Evolutionary conservation across 2,329 filamentous ascomycete species (phyloP).

Genomic region (Hymenoscyphus fructigenus): DNA sequence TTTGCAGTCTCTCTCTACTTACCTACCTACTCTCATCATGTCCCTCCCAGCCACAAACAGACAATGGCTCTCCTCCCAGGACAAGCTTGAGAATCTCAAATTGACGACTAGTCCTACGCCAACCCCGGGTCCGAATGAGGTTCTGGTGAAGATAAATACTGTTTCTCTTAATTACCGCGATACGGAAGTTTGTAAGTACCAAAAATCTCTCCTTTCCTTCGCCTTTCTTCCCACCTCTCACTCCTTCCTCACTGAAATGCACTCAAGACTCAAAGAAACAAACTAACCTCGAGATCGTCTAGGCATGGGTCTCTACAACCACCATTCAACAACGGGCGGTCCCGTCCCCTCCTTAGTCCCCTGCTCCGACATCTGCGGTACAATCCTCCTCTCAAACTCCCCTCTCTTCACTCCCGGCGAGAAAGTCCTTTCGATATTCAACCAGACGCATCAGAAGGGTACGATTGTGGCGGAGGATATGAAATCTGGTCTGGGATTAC

Average conservation of each 20-base stretch:
- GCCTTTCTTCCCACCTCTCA: too few relatives aligned
- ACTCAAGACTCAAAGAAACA: too few relatives aligned
- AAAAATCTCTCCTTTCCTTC: too few relatives aligned
- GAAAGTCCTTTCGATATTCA: conserved; percentile 67
- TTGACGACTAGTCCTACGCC: conserved; percentile 47
- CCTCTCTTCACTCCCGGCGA: conserved; percentile 55
- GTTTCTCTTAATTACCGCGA: conserved; percentile 34
- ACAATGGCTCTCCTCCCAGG: conserved; percentile 56
- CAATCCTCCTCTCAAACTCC: conserved; percentile 49
- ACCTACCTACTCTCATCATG: conserved; percentile 16
- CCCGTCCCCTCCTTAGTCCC: conserved; percentile 46
- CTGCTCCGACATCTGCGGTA: conserved; percentile 70
- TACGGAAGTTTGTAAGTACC: conserved; percentile 25
- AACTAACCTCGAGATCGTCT: too few relatives aligned
- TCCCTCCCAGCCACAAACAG: conserved; percentile 32
- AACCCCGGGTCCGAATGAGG: conserved; percentile 48
- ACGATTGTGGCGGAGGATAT: conserved; percentile 27
- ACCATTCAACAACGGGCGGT: conserved; percentile 55
- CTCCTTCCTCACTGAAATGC: too few relatives aligned
- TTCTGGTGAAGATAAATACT: conserved; percentile 33
- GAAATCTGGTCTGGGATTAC: conserved; percentile 60
- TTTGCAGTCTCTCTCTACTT: neutral
- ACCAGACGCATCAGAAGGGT: conserved; percentile 45
- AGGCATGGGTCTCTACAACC: conserved; percentile 51
- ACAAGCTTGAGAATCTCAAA: conserved; percentile 55